Evolutionary conservation across 139 green algal species (phyloP), one percentile per base, ranked within the genome.

Genomic region (Chlorella sp.): DNA sequence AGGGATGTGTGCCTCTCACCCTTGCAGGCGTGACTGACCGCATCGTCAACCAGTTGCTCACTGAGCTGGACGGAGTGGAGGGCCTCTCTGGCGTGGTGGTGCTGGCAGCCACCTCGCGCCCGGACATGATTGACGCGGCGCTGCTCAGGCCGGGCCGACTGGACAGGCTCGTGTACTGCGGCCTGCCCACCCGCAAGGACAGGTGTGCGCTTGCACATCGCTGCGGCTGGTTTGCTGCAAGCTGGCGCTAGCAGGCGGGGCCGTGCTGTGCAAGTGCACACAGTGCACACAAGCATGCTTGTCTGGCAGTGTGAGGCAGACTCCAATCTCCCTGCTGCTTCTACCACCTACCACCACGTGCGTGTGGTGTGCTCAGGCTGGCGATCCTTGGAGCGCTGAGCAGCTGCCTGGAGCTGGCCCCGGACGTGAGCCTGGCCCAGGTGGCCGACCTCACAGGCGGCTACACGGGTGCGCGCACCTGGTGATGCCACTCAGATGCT

Each of bases 21-120:
- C 20, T 64, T 68, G 24, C 70, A 84, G 79, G 80, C 36, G 94
- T 98, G 30, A 97, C 91, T 0, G 94, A 97, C 75, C 85, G 94
- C 0, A 90, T 98, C 32, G 94, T 98, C 24, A 98, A 97, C 77
- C 93, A 97, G 88, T 86, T 99, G 72, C 83, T 99, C 50, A 97
- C 95, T 2, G 93, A 98, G 86, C 90, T 99, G 69, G 96, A 99
- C 76, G 96, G 96, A 14, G 92, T 99, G 62, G 91, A 97, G 78
- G 88, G 87, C 26, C 82, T 98, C 36, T 63, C 69, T 30, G 93
- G 91, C 2, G 96, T 99, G 60, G 85, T 82, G 31, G 93, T 99
- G 65, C 50, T 99, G 33, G 95, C 84, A 2, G 96, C 96, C 33
- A 98, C 96, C 31, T 73, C 34, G 10, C 69, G 74, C 1, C 74